Conservation (phyloP, 108 stramenopile species). For the Stephanodiscus minutulus region DNA sequence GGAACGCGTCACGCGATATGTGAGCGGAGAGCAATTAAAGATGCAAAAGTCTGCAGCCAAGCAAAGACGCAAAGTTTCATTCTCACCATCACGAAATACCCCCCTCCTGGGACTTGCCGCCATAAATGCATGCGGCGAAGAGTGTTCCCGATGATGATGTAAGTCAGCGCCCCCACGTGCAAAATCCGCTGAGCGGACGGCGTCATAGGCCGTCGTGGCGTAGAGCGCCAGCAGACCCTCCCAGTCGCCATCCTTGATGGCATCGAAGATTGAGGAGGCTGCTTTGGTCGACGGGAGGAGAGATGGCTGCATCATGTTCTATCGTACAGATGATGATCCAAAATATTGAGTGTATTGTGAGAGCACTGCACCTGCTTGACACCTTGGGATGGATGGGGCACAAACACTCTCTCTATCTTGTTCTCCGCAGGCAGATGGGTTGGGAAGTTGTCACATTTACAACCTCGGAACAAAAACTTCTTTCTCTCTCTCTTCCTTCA, state of each 20-base stretch:
- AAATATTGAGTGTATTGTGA: no score
- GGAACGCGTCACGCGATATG: not conserved
- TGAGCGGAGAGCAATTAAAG: not conserved
- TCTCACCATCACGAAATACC: slow-evolving; percentile 32
- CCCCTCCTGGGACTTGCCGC: slow-evolving; percentile 9
- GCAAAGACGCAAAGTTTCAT: not conserved
- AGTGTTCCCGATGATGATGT: not conserved
- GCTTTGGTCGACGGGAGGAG: slow-evolving; percentile 1
- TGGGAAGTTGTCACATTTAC: no score
- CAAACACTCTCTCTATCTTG: no score
- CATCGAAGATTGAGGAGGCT: slow-evolving; percentile 54
- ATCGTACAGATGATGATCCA: not conserved
- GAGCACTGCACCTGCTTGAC: not conserved
- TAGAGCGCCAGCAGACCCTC: slow-evolving; percentile 59
- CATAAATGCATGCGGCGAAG: not conserved
- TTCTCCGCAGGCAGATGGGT: no score
- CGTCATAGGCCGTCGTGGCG: slow-evolving; percentile 45
- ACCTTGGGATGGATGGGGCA: no score
- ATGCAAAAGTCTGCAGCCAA: not conserved
- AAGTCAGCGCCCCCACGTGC: slow-evolving; percentile 7
- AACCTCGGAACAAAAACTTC: no score
- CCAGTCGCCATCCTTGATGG: slow-evolving; percentile 58
- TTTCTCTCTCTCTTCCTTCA: no score
- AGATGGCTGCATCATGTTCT: slow-evolving; percentile 1
- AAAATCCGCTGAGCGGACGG: slow-evolving; percentile 38